Base-by-base conservation (phyloP, 2,329 filamentous ascomycete species). In the Mycosphaerella arachidis region DNA sequence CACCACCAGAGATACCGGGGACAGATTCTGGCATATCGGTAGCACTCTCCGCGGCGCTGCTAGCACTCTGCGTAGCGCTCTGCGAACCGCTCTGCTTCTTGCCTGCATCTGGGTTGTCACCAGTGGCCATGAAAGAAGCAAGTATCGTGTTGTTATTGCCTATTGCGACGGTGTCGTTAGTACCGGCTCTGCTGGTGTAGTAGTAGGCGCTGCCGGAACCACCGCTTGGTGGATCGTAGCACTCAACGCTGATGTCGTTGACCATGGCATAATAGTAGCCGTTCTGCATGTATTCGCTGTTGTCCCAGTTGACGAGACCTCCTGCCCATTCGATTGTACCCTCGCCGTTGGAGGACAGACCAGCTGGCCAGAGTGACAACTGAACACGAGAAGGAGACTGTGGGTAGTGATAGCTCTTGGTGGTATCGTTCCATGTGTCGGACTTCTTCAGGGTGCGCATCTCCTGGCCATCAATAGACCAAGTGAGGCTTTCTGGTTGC, bases 291-390 rank as follows among this genome's bases (percentile, higher is more conserved):
- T 95, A 90, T 20, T 81, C 79, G 65, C 84, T 85, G 29, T 27
- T 29, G 73, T 89, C 79, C 93, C 94, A 99, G 80, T 96, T 83
- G 65, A 99, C 93, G 55, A 84, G 78, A 68, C 94, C 94, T 71
- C 94, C 94, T 18, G 93, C 91, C 94, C 94, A 99, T 56, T 87
- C 82, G 66, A 96, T 84, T 35, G 94, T 97, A 58, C 94, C 94
- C 73, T 89, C 73, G 45, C 84, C 88, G 75, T 97, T 97, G 71
- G 82, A 82, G 9, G 85, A 77, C 51, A 90, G 84, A 72, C 94
- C 94, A 70, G 91, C 94, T 45, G 94, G 94, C 94, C 94, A 99
- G 71, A 99, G 86, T 16, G 94, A 97, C 54, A 99, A 83, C 80
- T 97, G 91, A 55, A 99, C 84, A 68, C 93, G 90, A 16, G 92